A percentile compares a stretch with the other conserved stretches of the same genome.
These are phyloP conservation scores for Biscogniauxia sp. DNA, from an alignment of 2,329 filamentous ascomycete species.

Conservation along the genomic window DNA sequence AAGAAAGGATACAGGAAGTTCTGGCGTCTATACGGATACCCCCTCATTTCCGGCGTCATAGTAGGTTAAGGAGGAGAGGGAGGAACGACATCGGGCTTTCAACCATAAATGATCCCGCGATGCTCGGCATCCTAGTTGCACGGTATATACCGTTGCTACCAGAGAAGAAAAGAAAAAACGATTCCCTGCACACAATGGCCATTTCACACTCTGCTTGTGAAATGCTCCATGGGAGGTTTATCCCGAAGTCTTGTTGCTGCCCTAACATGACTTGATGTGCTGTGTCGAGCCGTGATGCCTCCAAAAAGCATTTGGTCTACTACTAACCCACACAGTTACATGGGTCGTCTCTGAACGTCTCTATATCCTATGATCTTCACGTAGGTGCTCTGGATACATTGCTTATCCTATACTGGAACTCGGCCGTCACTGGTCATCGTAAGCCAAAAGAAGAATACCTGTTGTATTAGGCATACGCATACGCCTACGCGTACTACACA, in stretches of 20 bases:
- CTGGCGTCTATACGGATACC: neutral
- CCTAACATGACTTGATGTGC: conserved; percentile 10
- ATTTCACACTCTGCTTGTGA: conserved; percentile 65
- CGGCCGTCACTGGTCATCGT: neutral
- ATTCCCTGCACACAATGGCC: conserved; percentile 64
- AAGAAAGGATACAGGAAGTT: neutral
- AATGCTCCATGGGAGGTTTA: conserved; percentile 72
- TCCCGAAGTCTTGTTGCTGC: conserved; percentile 58
- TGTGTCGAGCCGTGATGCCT: conserved; percentile 7
- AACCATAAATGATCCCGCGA: conserved; percentile 13
- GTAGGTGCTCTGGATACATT: conserved; percentile 9
- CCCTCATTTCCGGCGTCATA: conserved; percentile 8
- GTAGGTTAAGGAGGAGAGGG: conserved; percentile 1
- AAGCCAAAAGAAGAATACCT: neutral
- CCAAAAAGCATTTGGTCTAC: neutral
- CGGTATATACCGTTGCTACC: conserved; percentile 19
- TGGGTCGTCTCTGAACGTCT: neutral
- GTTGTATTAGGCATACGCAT: too few species aligned
- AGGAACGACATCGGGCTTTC: neutral
- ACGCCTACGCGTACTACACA: too few species aligned
- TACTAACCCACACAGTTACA: neutral
- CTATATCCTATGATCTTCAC: conserved; percentile 12
- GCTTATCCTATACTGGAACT: neutral
- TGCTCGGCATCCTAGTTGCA: conserved; percentile 33
- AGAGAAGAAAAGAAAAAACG: conserved; percentile 37